These are phyloP conservation scores for Blumeria hordei DNA, from an alignment of 2,329 filamentous ascomycete genomes.

Conservation along the genomic window DNA sequence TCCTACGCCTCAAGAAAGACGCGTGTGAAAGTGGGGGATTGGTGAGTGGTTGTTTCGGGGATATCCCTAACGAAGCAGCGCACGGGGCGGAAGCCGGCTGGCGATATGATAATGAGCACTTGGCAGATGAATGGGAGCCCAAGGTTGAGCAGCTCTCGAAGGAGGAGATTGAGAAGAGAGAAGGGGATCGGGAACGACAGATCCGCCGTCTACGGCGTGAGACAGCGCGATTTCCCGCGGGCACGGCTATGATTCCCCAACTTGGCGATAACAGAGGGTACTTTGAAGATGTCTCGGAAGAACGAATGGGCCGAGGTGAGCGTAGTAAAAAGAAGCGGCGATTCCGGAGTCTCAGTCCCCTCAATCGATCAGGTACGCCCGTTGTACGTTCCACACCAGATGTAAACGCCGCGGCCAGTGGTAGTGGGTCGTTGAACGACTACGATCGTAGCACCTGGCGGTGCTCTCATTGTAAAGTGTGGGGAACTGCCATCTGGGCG, in stretches of 20 bases:
- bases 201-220: constrained; percentile 69
- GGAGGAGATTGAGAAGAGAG: constrained; percentile 86
- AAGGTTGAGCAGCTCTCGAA: constrained; percentile 65
- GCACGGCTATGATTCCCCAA: constrained; percentile 51
- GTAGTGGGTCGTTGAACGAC: constrained; percentile 39
- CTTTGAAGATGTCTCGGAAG: constrained; percentile 32
- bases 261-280: constrained; percentile 22
- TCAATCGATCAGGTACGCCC: constrained; percentile 41
- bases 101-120: constrained; percentile 80
- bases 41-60: constrained; percentile 45
- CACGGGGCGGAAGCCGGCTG: constrained; percentile 69
- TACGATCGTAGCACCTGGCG: constrained; percentile 65
- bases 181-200: constrained; percentile 81
- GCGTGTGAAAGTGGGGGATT: constrained; percentile 79
- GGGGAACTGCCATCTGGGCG: constrained; percentile 81
- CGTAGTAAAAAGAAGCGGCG: constrained; percentile 86
- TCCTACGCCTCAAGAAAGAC: constrained; percentile 81
- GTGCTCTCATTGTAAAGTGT: constrained; percentile 68
- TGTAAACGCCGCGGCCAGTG: constrained; percentile 41
- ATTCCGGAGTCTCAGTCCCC: constrained; percentile 69
- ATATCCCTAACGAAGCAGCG: constrained; percentile 74
- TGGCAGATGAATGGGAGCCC: constrained; percentile 66
- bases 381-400: constrained; percentile 62
- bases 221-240: constrained; percentile 78
- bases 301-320: constrained; percentile 77